A percentile compares a stretch with the other conserved stretches of the same genome.
These are phyloP conservation scores for Malbranchea cinnamomea DNA, from an alignment of 2,329 filamentous ascomycete genomes.

Conservation along the genomic window DNA sequence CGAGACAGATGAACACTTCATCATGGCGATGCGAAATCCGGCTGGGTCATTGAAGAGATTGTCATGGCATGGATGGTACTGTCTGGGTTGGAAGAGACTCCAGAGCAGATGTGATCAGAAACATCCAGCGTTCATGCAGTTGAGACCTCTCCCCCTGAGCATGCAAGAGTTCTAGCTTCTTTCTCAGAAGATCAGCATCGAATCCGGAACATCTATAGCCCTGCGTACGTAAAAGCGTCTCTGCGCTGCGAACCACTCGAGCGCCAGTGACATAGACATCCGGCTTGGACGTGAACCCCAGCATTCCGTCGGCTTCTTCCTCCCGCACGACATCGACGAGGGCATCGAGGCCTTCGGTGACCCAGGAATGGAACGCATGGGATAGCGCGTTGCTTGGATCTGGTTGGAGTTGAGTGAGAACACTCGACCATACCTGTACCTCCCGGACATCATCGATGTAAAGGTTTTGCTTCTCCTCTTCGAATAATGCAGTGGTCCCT, in stretches of 20 bases:
- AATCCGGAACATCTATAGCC: slow-evolving; percentile 10
- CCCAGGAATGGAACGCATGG: slow-evolving; percentile 17
- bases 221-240: slow-evolving; percentile 16
- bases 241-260: slow-evolving; percentile 25
- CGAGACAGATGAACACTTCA: too few relatives aligned
- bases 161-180: slow-evolving; percentile 15
- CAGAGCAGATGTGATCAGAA: slow-evolving; percentile 14
- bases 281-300: slow-evolving; percentile 58
- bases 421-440: slow-evolving; percentile 48
- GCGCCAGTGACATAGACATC: slow-evolving; percentile 42
- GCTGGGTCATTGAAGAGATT: too few relatives aligned
- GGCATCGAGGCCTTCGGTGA: slow-evolving; percentile 18
- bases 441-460: slow-evolving; percentile 74
- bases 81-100: too few relatives aligned
- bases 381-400: slow-evolving; percentile 10
- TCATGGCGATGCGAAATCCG: too few relatives aligned
- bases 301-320: slow-evolving; percentile 41
- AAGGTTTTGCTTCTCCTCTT: slow-evolving; percentile 85
- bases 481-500: slow-evolving; percentile 49
- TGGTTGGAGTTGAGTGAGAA: slow-evolving; percentile 28
- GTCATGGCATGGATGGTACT: too few relatives aligned
- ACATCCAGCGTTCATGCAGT: slow-evolving; percentile 5
- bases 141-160: slow-evolving; percentile 1
- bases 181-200: slow-evolving; percentile 10
- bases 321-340: slow-evolving; percentile 16